These are phyloP conservation scores for Diospyros lotus DNA, from an alignment of 148 eudicot species.

Conservation along the genomic window DNA sequence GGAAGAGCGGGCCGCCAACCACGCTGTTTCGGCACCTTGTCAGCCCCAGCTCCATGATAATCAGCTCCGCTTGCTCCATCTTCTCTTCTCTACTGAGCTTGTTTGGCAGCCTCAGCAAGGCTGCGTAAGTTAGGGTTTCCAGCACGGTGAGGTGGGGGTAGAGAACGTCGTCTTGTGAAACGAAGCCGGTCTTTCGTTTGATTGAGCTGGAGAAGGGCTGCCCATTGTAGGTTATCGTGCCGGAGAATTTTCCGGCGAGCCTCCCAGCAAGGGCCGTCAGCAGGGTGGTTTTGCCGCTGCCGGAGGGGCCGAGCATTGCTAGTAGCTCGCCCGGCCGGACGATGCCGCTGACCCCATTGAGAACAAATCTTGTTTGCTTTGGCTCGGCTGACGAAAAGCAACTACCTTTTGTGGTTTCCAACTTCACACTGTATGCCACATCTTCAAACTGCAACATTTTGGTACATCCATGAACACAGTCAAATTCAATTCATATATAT, in stretches of 20 bases:
- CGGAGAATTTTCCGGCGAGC: conserved; percentile 40
- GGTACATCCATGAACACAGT: neutral
- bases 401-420: conserved; percentile 13
- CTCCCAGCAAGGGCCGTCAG: conserved; percentile 69
- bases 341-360: conserved; percentile 58
- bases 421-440: conserved; percentile 51
- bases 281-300: conserved; percentile 86
- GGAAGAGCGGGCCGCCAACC: conserved; percentile 56
- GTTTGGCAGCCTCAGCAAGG: conserved; percentile 54
- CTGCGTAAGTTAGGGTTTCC: conserved; percentile 67
- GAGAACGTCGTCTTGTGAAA: conserved; percentile 69
- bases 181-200: conserved; percentile 69
- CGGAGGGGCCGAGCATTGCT: conserved; percentile 90
- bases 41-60: conserved; percentile 53
- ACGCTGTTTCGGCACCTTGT: conserved; percentile 49
- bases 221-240: conserved; percentile 60
- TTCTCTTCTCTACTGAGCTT: conserved; percentile 46
- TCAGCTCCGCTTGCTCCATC: conserved; percentile 49
- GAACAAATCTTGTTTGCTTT: conserved; percentile 39
- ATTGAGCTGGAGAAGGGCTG: conserved; percentile 52
- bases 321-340: conserved; percentile 72
- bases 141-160: conserved; percentile 78
- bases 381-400: conserved; percentile 33
- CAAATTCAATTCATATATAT: neutral
- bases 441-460: conserved; percentile 67